Conservation (phyloP, 1,139 yeast genomes). For the Sugiyamaella xylanicola region DNA sequence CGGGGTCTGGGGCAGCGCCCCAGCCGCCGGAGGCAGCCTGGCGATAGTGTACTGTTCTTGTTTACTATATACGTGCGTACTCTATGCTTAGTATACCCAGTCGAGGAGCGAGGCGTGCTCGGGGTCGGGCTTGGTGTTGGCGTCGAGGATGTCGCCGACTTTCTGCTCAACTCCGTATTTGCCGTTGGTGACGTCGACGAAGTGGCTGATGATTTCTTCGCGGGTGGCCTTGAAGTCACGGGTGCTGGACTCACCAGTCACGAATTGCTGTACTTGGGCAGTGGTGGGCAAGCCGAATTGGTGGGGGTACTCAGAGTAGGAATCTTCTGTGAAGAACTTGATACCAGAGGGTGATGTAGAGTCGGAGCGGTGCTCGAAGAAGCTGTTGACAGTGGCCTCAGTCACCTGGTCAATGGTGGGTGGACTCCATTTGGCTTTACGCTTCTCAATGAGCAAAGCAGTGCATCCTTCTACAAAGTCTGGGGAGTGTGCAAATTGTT, state of each 20-base stretch:
- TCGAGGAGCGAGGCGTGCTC: conserved; percentile 61
- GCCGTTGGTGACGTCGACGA: conserved; percentile 52
- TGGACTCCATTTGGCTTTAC: conserved; percentile 59
- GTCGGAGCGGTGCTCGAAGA: conserved; percentile 35
- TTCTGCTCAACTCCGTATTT: conserved; percentile 68
- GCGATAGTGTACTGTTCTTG: no score
- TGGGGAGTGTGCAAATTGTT: conserved; percentile 66
- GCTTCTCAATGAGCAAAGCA: conserved; percentile 67
- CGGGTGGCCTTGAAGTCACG: conserved; percentile 69
- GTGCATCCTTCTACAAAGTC: conserved; percentile 78
- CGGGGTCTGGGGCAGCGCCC: background rate
- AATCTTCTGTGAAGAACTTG: conserved; percentile 49
- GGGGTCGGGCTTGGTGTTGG: conserved; percentile 63
- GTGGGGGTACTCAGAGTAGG: conserved; percentile 67
- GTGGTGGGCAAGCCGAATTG: conserved; percentile 81
- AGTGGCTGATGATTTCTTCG: conserved; percentile 63
- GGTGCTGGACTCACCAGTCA: conserved; percentile 66
- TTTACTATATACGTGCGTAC: background rate
- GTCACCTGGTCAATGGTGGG: conserved; percentile 41
- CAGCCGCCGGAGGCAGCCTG: no score
- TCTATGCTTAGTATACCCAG: conserved; percentile 50
- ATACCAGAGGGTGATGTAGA: conserved; percentile 37
- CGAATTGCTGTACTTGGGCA: conserved; percentile 56
- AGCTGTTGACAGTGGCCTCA: conserved; percentile 33
- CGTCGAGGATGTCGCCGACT: conserved; percentile 55